A percentile compares a stretch with the other conserved stretches of the same genome.
These are phyloP conservation scores for Populus simonii DNA, from an alignment of 345 rosid genomes.

Conservation along the genomic window DNA sequence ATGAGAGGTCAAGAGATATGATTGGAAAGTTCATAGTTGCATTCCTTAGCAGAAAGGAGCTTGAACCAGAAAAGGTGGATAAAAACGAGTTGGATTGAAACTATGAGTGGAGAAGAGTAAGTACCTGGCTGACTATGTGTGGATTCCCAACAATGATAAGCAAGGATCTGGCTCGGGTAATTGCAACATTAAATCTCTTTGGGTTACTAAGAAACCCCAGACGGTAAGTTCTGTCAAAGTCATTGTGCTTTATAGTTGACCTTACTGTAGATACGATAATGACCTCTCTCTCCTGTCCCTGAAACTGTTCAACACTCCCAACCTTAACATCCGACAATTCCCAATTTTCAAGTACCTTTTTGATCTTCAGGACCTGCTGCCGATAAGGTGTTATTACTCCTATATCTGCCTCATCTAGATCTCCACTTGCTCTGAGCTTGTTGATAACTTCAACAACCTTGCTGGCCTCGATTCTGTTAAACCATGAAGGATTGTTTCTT, in stretches of 20 bases:
- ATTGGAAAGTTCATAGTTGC: background rate
- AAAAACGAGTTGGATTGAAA: background rate
- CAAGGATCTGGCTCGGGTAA: slow-evolving; percentile 78
- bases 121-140: slow-evolving; percentile 75
- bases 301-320: slow-evolving; percentile 94
- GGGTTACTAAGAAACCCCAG: slow-evolving; percentile 85
- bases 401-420: slow-evolving; percentile 54
- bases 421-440: slow-evolving; percentile 42
- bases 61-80: background rate
- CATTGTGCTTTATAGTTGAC: slow-evolving; percentile 73
- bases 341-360: slow-evolving; percentile 55
- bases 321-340: slow-evolving; percentile 65
- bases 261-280: slow-evolving; percentile 77
- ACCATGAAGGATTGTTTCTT: slow-evolving; percentile 87
- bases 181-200: slow-evolving; percentile 82
- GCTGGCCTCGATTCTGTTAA: slow-evolving; percentile 78
- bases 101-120: background rate
- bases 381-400: slow-evolving; percentile 86
- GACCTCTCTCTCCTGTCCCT: slow-evolving; percentile 82
- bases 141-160: slow-evolving; percentile 79
- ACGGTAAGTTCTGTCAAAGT: slow-evolving; percentile 61
- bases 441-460: slow-evolving; percentile 65
- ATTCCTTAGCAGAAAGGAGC: background rate
- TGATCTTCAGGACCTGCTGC: slow-evolving; percentile 78
- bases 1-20: background rate